phyloP scores from a whole-genome alignment of 768 basidiomycete species.

The Suillus cothurnatus region DNA sequence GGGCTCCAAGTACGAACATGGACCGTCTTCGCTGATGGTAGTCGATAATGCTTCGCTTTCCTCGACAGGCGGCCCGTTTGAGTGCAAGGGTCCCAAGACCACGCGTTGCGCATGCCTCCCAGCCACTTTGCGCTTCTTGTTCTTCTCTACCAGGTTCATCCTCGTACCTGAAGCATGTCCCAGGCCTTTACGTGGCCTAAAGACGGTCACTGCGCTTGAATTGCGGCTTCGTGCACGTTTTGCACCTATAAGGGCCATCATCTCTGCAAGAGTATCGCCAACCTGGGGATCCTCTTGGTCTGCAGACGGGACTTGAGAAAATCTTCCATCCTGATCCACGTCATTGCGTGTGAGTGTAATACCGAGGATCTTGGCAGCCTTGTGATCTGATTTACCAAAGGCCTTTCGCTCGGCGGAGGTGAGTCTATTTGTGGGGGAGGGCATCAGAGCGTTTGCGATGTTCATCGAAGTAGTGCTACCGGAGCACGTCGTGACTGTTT shows the following conservation, averaged over 20 bases:
- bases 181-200: conserved; percentile 11
- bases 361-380: conserved; percentile 19
- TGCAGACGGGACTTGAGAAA: not conserved
- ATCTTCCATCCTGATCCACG: not conserved
- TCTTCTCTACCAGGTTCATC: conserved; percentile 1
- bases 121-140: conserved; percentile 8
- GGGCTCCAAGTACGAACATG: conserved; percentile 7
- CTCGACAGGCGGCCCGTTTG: not conserved
- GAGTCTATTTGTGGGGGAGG: conserved; percentile 13
- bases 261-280: not conserved
- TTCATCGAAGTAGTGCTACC: not conserved
- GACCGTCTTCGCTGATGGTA: conserved; percentile 3
- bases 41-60: conserved; percentile 1
- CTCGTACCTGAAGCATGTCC: conserved; percentile 2
- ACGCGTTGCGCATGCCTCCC: conserved; percentile 6
- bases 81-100: not conserved
- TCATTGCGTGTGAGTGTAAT: conserved; percentile 20
- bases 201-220: conserved; percentile 9
- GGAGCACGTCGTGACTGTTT: not conserved
- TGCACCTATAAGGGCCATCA: conserved; percentile 15
- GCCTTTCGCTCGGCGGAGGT: conserved; percentile 14
- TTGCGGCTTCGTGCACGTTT: conserved; percentile 12
- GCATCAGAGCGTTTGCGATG: conserved; percentile 1
- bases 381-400: conserved; percentile 14
- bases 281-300: not conserved